Evolutionary conservation across 768 basidiomycete species (phyloP).

Genomic region (Suillus americanus): DNA sequence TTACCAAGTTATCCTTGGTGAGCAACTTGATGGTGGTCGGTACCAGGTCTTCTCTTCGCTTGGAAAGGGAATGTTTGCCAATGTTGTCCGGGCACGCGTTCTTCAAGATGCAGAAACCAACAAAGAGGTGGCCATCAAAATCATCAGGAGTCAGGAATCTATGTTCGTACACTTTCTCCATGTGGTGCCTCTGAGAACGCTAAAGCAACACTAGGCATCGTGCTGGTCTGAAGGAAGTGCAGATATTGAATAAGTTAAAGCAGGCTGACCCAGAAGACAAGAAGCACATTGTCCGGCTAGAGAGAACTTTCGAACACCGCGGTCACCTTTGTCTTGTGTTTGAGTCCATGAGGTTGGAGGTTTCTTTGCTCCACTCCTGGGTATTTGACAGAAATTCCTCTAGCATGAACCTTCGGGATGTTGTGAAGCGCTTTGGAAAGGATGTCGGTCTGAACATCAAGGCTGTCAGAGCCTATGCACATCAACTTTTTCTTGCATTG

Average conservation of each 20-base stretch:
- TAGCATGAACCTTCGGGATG: conserved; percentile 98
- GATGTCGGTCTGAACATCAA: conserved; percentile 95
- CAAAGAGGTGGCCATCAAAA: conserved; percentile 95
- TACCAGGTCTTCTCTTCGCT: conserved; percentile 94
- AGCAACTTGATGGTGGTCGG: conserved; percentile 86
- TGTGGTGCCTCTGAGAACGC: conserved; percentile 4
- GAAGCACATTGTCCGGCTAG: conserved; percentile 92
- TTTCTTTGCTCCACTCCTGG: background rate
- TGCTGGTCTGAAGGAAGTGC: conserved; percentile 89
- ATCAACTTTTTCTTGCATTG: conserved; percentile 90
- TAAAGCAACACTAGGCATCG: conserved; percentile 66
- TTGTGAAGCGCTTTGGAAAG: conserved; percentile 97
- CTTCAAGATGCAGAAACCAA: conserved; percentile 61
- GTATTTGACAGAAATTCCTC: conserved; percentile 12
- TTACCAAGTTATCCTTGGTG: conserved; percentile 91
- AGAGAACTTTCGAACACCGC: conserved; percentile 94
- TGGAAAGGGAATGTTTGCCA: conserved; percentile 99
- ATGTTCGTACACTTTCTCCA: conserved; percentile 61
- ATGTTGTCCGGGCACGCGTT: conserved; percentile 88
- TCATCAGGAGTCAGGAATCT: conserved; percentile 91
- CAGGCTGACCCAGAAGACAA: conserved; percentile 96
- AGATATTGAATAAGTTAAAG: conserved; percentile 82
- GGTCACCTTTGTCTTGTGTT: conserved; percentile 97
- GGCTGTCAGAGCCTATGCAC: conserved; percentile 98
- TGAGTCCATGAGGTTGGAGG: conserved; percentile 80